phyloP scores from a whole-genome alignment of 805 yeast species.

The Cyberlindnera saturnus region DNA sequence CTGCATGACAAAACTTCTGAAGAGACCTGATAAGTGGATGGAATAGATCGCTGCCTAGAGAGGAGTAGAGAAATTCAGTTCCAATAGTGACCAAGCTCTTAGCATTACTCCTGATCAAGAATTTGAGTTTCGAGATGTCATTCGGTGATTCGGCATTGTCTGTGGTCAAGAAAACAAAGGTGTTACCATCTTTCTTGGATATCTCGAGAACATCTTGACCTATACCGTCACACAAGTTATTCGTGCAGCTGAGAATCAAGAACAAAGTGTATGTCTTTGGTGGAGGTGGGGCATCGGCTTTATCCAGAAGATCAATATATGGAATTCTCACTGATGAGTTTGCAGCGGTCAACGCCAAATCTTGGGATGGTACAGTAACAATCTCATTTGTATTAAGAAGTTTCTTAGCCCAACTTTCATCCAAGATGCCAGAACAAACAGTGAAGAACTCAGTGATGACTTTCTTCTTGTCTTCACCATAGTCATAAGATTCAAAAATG shows the following conservation, averaged over 20 bases:
- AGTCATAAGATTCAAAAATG: constrained; percentile 62
- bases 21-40: constrained; percentile 62
- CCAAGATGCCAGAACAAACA: constrained; percentile 33
- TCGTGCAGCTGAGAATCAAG: constrained; percentile 49
- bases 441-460: constrained; percentile 51
- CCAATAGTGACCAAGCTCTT: constrained; percentile 37
- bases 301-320: constrained; percentile 74
- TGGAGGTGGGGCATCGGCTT: constrained; percentile 64
- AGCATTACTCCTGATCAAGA: constrained; percentile 32
- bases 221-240: constrained; percentile 61
- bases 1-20: constrained; percentile 76
- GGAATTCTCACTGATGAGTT: constrained; percentile 45
- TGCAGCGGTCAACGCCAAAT: constrained; percentile 33
- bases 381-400: constrained; percentile 29
- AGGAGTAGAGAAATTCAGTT: constrained; percentile 51
- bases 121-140: constrained; percentile 9
- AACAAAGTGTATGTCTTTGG: constrained; percentile 58
- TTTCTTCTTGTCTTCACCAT: constrained; percentile 46
- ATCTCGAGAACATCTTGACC: constrained; percentile 44
- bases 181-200: constrained; percentile 21
- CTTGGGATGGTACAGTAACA: constrained; percentile 20
- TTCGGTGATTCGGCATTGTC: constrained; percentile 4
- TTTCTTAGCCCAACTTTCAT: constrained; percentile 23
- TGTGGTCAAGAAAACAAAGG: constrained; percentile 9
- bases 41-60: constrained; percentile 66